These are phyloP conservation scores for Croton laevigatus DNA, from an alignment of 441 rosid genomes.

Conservation along the genomic window DNA sequence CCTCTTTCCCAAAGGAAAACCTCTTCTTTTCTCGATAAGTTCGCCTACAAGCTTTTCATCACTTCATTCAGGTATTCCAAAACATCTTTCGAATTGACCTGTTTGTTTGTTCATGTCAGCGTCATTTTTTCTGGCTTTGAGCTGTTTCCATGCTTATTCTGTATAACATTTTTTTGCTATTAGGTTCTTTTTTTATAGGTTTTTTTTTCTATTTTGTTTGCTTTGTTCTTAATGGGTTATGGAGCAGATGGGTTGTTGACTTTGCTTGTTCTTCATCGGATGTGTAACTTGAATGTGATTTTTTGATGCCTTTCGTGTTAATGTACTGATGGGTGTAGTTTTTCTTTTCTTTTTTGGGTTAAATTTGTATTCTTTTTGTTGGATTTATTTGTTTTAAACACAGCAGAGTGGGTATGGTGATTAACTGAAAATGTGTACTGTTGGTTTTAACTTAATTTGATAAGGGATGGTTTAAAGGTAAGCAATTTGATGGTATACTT, in stretches of 20 bases:
- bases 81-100: background rate
- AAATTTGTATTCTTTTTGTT: constrained; percentile 5
- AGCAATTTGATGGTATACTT: background rate
- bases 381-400: background rate
- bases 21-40: background rate
- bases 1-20: too few relatives aligned
- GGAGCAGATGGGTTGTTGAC: constrained; percentile 12
- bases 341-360: constrained; percentile 8
- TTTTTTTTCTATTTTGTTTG: background rate
- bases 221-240: constrained; percentile 1
- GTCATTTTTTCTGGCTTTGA: constrained; percentile 20
- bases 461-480: background rate
- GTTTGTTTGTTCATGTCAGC: background rate
- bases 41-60: background rate
- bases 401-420: background rate
- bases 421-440: constrained; percentile 3
- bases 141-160: constrained; percentile 12
- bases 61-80: constrained; percentile 28
- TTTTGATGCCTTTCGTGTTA: background rate
- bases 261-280: constrained; percentile 15
- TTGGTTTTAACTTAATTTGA: background rate
- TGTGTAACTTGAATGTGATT: constrained; percentile 1
- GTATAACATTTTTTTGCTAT: constrained; percentile 7
- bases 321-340: background rate
- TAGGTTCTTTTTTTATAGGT: constrained; percentile 10